A percentile compares a stretch with the other conserved stretches of the same genome.
These are phyloP conservation scores for Xylaria sp. DNA, from an alignment of 2,329 filamentous ascomycete genomes.

Conservation along the genomic window DNA sequence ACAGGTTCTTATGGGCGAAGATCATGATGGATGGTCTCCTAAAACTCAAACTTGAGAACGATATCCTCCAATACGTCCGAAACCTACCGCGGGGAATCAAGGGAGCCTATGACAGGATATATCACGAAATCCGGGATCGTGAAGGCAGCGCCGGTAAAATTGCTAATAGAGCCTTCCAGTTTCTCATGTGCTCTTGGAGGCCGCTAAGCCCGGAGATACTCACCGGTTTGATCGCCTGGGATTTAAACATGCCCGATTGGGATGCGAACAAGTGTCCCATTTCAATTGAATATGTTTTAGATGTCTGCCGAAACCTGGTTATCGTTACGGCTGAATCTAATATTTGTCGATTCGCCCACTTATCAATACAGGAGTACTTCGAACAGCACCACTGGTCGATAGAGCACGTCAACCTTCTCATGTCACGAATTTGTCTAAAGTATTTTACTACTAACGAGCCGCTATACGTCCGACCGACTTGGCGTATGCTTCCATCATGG, in stretches of 20 bases:
- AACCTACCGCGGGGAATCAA: conserved; percentile 21
- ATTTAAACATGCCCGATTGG: conserved; percentile 3
- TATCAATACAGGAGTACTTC: conserved; percentile 26
- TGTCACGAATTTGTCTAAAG: conserved; percentile 5
- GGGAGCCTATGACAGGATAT: conserved; percentile 14
- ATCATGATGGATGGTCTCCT: conserved; percentile 21
- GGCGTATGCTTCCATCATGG: not conserved
- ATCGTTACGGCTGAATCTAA: not conserved
- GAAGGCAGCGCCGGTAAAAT: conserved; percentile 1
- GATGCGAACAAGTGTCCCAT: not conserved
- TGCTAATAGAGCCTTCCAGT: conserved; percentile 21
- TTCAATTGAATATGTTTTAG: conserved; percentile 13
- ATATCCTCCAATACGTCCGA: conserved; percentile 13
- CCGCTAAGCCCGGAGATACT: conserved; percentile 18
- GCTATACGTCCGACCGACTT: not conserved
- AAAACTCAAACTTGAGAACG: conserved; percentile 12
- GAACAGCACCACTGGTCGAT: conserved; percentile 13
- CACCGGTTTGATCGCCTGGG: conserved; percentile 10
- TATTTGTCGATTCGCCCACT: conserved; percentile 20
- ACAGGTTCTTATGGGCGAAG: conserved; percentile 24
- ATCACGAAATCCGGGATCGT: conserved; percentile 1
- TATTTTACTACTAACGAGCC: not conserved
- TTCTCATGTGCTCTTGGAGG: conserved; percentile 18
- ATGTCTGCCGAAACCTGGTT: conserved; percentile 21
- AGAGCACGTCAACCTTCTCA: conserved; percentile 5